Evolutionary conservation across 2,329 filamentous ascomycete genomes (phyloP), one percentile per base, ranked within the genome.

Genomic region (Lachnellula cervina): DNA sequence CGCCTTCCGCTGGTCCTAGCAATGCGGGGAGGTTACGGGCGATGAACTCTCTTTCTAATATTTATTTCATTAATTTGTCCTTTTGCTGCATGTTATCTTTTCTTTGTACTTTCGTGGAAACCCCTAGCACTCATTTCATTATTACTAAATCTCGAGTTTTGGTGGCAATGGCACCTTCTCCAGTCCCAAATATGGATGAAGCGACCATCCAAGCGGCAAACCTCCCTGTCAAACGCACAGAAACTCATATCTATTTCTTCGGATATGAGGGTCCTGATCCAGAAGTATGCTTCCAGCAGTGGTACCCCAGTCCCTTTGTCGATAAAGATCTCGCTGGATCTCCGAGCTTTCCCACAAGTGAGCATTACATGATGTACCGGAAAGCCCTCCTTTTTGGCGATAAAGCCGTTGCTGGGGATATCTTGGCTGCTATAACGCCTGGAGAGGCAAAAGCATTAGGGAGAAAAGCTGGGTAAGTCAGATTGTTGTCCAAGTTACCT

Each of bases 281-380:
- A 23, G 54, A 56, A 48, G 43, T 37, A 5, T 56, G 54, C 49
- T 52, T 34, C 49, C 25, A 52, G 17, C 54, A 56, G 35, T 56
- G 49, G 43, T 52, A 42, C 37, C 44, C 43, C 7, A 52, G 49
- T 25, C n/a, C 16, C 19, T 52, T 44, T 23, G 25, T 32, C 25
- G 49, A 51, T 19, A 25, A 45, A n/a, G 19, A 32, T 23, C 38
- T 51, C 11, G 35, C 42, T n/a, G 34, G 13, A 23, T 47, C 34
- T 6, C 46, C 25, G 9, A 35, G 17, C 32, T 56, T 56, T 17
- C 28, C 13, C 3, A 56, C 49, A 8, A 56, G 54, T 40, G 38
- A 56, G 38, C 50, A 56, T 49, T 52, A 52, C 34, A 49, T 56
- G 44, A 56, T 56, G 49, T 56, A 43, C 32, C 25, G 38, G 19